These are phyloP conservation scores for Lactarius sanguifluus DNA, from an alignment of 768 basidiomycete genomes.

Conservation along the genomic window DNA sequence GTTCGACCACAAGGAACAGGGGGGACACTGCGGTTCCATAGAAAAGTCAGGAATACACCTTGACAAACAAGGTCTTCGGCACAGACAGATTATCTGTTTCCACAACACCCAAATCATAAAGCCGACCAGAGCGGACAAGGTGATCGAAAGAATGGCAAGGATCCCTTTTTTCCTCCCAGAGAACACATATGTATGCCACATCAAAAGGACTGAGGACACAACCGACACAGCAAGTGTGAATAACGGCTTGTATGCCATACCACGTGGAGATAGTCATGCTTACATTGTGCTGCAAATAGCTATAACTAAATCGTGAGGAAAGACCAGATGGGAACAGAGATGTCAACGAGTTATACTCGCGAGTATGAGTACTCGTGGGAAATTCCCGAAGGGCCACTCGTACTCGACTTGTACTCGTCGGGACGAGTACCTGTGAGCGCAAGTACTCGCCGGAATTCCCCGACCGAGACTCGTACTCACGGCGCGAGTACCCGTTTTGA, in stretches of 20 bases:
- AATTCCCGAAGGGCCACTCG: too few relatives aligned
- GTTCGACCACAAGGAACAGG: not conserved
- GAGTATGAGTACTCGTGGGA: too few relatives aligned
- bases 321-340: too few relatives aligned
- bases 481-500: too few relatives aligned
- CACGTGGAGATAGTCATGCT: not conserved
- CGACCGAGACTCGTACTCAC: too few relatives aligned
- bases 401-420: too few relatives aligned
- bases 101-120: constrained; percentile 18
- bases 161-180: constrained; percentile 10
- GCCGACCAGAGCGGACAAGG: constrained; percentile 6
- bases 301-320: constrained; percentile 1
- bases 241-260: not conserved
- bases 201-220: constrained; percentile 20
- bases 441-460: too few relatives aligned
- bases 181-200: constrained; percentile 28
- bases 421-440: too few relatives aligned
- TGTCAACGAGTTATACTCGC: too few relatives aligned
- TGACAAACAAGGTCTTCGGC: not conserved
- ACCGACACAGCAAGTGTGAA: not conserved
- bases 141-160: constrained; percentile 11
- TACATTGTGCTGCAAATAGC: constrained; percentile 23
- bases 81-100: not conserved
- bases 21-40: constrained; percentile 12
- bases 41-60: not conserved